Base-by-base conservation (phyloP, 163 green algal genomes). In the Chlamydomonas reinhardtii region DNA sequence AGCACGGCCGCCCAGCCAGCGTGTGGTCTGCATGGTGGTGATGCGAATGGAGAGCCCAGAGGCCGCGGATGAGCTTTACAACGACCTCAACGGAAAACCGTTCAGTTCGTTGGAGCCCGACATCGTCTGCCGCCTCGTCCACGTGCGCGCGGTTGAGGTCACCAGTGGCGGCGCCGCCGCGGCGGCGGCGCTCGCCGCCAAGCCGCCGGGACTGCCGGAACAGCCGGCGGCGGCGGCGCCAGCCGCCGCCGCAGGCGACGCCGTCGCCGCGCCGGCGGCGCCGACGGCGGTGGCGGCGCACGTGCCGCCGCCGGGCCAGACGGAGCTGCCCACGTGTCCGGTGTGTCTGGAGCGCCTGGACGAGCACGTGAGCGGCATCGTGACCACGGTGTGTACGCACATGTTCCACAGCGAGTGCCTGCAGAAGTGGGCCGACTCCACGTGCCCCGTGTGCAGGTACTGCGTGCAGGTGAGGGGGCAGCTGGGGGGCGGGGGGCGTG, bases 301-400 rank as follows among this genome's bases (percentile, higher is more conserved):
- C 68, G 79, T 61, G 39, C 69, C 91, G 22, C 94, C 93, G 16
- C 29, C 89, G 4, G 97, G 94, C 20, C 88, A 95, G 35, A 98
- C 94, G 8, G 97, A 99, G 73, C 82, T 88, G 31, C 97, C 97
- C 25, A 96, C 93, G 20, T 99, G 97, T 90, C 97, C 97, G 1
- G 97, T 99, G 25, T 99, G 98, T 89, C 81, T 99, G 73, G 98
- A 99, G 91, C 91, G 98, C 22, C 92, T 99, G 71, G 98, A 99
- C 83, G 91, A 96, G 81, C 94, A 99, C 89, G 96, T 99, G 87
- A 98, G 92, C 81, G 97, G 97, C 74, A 93, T 99, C 22, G 93
- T 99, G 27, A 99, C 96, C 16, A 99, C 97, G 62, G 96, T 98
- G 34, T 99, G 98, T 95, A 99, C 99, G 85, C 97, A 99, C 91